phyloP scores from a whole-genome alignment of 2,329 filamentous ascomycete species.

The Ophiostoma montium region DNA sequence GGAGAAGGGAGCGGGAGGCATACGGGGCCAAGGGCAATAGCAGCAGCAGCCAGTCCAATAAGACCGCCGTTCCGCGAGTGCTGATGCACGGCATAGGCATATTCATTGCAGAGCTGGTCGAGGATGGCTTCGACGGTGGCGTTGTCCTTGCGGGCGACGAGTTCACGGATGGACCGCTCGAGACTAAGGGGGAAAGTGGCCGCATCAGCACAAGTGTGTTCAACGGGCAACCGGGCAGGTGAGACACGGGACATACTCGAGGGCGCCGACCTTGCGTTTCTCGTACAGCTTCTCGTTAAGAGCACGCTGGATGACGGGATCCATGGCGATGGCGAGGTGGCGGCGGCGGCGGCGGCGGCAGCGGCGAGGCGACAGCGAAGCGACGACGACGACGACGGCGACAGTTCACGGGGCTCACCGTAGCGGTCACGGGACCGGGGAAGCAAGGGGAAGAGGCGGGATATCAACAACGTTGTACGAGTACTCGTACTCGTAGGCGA shows the following conservation, averaged over 20 bases:
- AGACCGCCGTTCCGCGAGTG: constrained; percentile 93
- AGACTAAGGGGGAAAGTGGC: constrained; percentile 48
- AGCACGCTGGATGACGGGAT: constrained; percentile 74
- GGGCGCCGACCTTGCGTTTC: constrained; percentile 87
- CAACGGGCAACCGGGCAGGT: too few species aligned
- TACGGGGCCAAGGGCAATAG: constrained; percentile 86
- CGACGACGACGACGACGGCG: too few species aligned
- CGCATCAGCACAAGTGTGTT: constrained; percentile 1
- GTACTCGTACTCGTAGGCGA: too few species aligned
- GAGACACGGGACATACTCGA: constrained; percentile 54
- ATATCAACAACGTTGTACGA: too few species aligned
- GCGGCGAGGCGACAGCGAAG: neutral
- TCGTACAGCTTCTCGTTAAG: constrained; percentile 98
- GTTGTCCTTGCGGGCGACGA: constrained; percentile 62
- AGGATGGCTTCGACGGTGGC: constrained; percentile 75
- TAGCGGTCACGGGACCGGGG: neutral
- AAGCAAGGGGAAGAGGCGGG: too few species aligned
- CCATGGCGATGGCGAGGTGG: constrained; percentile 42
- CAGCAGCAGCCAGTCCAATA: constrained; percentile 87
- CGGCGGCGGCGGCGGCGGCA: neutral
- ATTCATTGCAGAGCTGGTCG: constrained; percentile 93
- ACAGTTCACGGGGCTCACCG: too few species aligned
- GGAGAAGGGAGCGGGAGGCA: neutral
- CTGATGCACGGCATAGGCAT: constrained; percentile 92
- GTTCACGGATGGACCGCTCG: constrained; percentile 78